Evolutionary conservation across 257 asterid genomes (phyloP).

Genomic region (Lycium barbarum): DNA sequence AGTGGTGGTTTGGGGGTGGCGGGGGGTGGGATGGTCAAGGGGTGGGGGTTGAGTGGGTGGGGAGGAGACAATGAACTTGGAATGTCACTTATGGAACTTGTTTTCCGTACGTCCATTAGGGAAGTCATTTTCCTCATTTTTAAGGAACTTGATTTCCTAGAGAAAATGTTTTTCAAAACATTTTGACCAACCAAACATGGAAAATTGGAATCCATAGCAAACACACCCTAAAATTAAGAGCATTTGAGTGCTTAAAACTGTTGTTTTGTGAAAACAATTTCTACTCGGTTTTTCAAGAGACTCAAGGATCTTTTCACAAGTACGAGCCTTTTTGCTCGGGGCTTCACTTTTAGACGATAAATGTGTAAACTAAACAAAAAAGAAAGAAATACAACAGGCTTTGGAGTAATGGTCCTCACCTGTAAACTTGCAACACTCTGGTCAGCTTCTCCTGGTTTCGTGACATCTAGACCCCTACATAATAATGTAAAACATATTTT

Average conservation of each 20-base stretch:
- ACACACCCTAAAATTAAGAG: not conserved
- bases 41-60: too few relatives aligned
- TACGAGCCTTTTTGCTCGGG: slow-evolving; percentile 7
- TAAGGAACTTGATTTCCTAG: too few relatives aligned
- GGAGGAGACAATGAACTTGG: too few relatives aligned
- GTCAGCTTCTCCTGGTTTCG: slow-evolving; percentile 82
- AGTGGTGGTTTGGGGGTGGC: too few relatives aligned
- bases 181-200: too few relatives aligned
- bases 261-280: not conserved
- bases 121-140: too few relatives aligned
- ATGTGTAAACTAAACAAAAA: not conserved
- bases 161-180: too few relatives aligned
- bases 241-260: not conserved
- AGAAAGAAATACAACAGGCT: not conserved
- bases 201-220: too few relatives aligned
- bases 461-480: slow-evolving; percentile 80
- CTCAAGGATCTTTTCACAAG: not conserved
- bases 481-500: slow-evolving; percentile 32
- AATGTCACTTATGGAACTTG: too few relatives aligned
- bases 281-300: not conserved
- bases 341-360: not conserved
- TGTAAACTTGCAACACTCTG: slow-evolving; percentile 75
- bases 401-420: slow-evolving; percentile 45
- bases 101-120: too few relatives aligned
- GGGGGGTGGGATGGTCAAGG: too few relatives aligned